These are phyloP conservation scores for Fusarium siculi DNA, from an alignment of 2,329 filamentous ascomycete genomes.

Conservation along the genomic window DNA sequence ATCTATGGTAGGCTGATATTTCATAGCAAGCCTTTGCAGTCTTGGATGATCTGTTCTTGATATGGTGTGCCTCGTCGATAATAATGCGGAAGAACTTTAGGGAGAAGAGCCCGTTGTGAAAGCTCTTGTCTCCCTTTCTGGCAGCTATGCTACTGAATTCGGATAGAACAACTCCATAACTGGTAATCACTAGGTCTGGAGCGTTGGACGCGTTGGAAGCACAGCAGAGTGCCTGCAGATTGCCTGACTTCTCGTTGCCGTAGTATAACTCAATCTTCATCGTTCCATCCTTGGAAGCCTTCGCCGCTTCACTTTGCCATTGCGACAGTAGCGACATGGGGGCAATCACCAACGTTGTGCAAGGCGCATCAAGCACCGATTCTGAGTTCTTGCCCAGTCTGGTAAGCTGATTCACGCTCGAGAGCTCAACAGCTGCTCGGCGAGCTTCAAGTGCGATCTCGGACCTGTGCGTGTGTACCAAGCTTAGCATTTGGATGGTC, in stretches of 20 bases:
- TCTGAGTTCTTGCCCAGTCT: constrained; percentile 68
- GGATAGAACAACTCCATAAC: constrained; percentile 90
- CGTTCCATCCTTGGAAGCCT: constrained; percentile 85
- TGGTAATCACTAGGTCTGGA: constrained; percentile 93
- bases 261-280: constrained; percentile 92
- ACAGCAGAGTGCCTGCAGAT: constrained; percentile 83
- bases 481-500: constrained; percentile 97
- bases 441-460: constrained; percentile 58
- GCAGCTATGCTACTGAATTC: constrained; percentile 79
- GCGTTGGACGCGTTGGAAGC: constrained; percentile 77
- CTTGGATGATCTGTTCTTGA: constrained; percentile 91
- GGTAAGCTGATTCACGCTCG: constrained; percentile 69
- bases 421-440: constrained; percentile 41
- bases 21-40: constrained; percentile 96
- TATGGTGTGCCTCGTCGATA: constrained; percentile 92
- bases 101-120: constrained; percentile 83
- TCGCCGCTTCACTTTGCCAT: constrained; percentile 95
- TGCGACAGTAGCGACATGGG: constrained; percentile 97
- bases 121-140: constrained; percentile 72
- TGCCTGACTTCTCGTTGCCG: constrained; percentile 82
- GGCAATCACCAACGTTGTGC: constrained; percentile 93
- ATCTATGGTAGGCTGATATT: constrained; percentile 84
- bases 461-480: constrained; percentile 85
- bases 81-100: constrained; percentile 95
- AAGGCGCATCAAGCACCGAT: constrained; percentile 75